Base-by-base conservation (phyloP, 108 stramenopile genomes). In the Nitzschia inconspicua region DNA sequence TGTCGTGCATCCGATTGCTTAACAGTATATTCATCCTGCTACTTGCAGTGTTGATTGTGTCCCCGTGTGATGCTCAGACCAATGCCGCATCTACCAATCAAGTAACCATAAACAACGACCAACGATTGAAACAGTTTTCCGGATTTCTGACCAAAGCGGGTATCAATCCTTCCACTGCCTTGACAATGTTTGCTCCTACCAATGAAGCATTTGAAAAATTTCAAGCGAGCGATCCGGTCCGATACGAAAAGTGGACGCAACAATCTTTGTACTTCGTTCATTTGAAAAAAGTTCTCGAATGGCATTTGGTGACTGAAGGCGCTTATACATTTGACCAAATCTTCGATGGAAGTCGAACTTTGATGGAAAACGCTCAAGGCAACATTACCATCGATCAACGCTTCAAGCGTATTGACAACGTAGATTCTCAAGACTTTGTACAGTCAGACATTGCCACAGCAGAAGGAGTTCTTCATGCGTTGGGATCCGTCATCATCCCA, bases 121-220 rank as follows among this genome's bases (percentile, higher is more conserved):
- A 40, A 13, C 59, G 56, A 4, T 26, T 77, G 22, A 46, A 65
- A 20, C 62, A 57, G 24, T 68, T 77, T 13, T 25, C 48, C 19
- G 27, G 36, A 24, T 25, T 68, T 6, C 30, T 78, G 42, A 23
- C 64, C 11, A 27, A 44, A 31, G 60, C 56, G 25, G 72, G 60
- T 26, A 13, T 78, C n/a, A 52, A 62, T 32, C 65, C 67, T 19
- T 56, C 55, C 41, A 20, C 40, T 9, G 77, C 46, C 1, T 37
- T 63, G 35, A 79, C 72, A 1, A 23, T 79, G 26, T 70, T 79
- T 44, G 78, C 69, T 7, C 78, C 73, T 14, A 70, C 59, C 2
- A 74, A 47, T 29, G 78, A 63, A 5, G 78, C 78, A 5, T 79
- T 74, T 25, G 68, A 70, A 3, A 51, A 36, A 23, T 65, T 59